Evolutionary conservation across 768 basidiomycete species (phyloP).

Genomic region (Pisolithus albus): DNA sequence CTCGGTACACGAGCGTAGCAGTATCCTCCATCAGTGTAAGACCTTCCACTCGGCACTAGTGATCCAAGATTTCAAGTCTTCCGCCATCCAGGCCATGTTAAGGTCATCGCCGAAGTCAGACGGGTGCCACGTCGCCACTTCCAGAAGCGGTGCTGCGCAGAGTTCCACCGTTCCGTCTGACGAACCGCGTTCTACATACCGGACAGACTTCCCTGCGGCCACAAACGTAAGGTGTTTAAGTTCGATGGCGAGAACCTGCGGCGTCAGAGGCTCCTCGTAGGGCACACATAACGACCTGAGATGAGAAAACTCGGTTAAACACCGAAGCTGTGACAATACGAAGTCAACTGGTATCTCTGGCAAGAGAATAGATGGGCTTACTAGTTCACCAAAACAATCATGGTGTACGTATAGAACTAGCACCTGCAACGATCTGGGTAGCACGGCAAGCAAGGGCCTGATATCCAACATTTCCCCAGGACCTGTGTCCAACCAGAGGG

Average conservation of each 20-base stretch:
- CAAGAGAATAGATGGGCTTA: neutral
- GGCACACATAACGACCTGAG: neutral
- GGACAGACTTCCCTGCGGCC: neutral
- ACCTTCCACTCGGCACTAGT: neutral
- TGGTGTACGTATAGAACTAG: neutral
- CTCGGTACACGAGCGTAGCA: too few relatives aligned
- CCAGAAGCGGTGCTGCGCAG: neutral
- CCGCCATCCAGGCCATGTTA: neutral
- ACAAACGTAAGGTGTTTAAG: neutral
- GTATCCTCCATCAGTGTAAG: neutral
- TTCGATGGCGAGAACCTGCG: neutral
- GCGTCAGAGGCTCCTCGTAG: neutral
- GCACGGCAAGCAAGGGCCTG: neutral
- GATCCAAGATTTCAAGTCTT: neutral
- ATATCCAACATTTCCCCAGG: neutral
- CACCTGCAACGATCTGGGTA: neutral
- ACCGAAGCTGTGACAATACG: neutral
- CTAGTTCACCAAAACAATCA: neutral
- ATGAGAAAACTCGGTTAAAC: neutral
- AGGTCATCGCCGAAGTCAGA: neutral
- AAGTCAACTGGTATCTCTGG: neutral
- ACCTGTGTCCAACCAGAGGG: neutral
- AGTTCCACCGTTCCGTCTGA: neutral
- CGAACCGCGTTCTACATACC: neutral
- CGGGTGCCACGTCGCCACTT: neutral